Conservation (phyloP, 2,329 filamentous ascomycete species). For the Diplodia sapinea region DNA sequence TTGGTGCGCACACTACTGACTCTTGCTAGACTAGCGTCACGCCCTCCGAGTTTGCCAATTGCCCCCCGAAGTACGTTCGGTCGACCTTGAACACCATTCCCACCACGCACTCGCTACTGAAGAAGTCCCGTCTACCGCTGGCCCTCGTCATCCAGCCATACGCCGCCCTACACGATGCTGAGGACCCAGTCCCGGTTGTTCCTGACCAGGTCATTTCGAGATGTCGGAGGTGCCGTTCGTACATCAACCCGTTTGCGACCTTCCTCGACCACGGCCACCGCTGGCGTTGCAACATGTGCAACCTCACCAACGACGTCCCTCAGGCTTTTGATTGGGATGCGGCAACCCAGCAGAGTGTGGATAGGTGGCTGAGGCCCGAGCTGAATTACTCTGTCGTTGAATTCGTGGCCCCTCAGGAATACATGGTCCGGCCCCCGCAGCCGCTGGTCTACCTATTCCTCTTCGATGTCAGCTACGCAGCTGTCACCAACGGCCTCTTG, state of each 20-base stretch:
- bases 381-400: constrained; percentile 97
- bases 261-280: constrained; percentile 97
- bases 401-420: constrained; percentile 97
- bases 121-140: constrained; percentile 96
- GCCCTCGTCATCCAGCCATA: constrained; percentile 97
- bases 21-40: constrained; percentile 78
- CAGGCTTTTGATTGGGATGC: constrained; percentile 99
- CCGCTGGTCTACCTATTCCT: constrained; percentile 95
- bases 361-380: constrained; percentile 90
- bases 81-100: constrained; percentile 95
- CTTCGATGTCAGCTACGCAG: constrained; percentile 90
- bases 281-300: constrained; percentile 99
- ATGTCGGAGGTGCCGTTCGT: constrained; percentile 92
- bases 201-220: constrained; percentile 97
- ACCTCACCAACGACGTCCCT: constrained; percentile 97
- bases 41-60: constrained; percentile 88
- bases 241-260: constrained; percentile 96
- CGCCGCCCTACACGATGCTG: constrained; percentile 86
- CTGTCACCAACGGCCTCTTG: constrained; percentile 86
- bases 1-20: constrained; percentile 47
- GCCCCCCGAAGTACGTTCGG: constrained; percentile 89
- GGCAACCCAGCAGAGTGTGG: constrained; percentile 84
- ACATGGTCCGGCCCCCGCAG: constrained; percentile 97
- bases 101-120: constrained; percentile 88
- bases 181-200: constrained; percentile 88